These are phyloP conservation scores for Serendipita sp. DNA, from an alignment of 768 basidiomycete genomes.

Conservation along the genomic window DNA sequence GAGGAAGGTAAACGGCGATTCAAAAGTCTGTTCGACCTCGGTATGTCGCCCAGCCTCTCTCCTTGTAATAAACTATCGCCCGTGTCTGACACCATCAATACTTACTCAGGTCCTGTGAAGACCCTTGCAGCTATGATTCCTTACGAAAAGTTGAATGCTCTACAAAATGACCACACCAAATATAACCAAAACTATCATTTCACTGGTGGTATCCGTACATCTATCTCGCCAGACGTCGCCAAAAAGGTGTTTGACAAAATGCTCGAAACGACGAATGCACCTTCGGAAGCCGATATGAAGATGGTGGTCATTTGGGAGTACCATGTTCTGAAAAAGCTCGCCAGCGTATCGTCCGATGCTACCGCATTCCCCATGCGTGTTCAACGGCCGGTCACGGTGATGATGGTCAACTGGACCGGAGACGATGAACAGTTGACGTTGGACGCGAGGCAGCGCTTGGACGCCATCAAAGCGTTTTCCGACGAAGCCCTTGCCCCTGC, in stretches of 20 bases:
- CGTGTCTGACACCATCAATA: not conserved
- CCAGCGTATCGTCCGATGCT: not conserved
- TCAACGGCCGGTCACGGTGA: not conserved
- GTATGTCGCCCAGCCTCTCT: not conserved
- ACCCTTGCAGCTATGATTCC: not conserved
- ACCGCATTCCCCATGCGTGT: conserved; percentile 1
- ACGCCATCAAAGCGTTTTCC: not conserved
- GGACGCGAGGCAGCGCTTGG: not conserved
- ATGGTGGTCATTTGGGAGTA: conserved; percentile 2
- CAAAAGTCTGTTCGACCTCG: not conserved
- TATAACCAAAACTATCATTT: not conserved
- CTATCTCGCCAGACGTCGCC: not conserved
- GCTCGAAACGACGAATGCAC: not conserved
- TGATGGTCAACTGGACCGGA: not conserved
- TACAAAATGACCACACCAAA: not conserved
- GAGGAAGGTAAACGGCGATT: conserved; percentile 4
- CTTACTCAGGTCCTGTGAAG: not conserved
- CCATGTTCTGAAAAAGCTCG: not conserved
- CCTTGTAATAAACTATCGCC: too few relatives aligned
- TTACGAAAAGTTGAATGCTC: not conserved
- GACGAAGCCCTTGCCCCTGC: not conserved
- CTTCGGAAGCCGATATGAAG: not conserved
- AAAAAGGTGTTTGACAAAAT: not conserved
- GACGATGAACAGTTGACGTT: not conserved
- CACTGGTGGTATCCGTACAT: not conserved